Evolutionary conservation across 2,329 filamentous ascomycete species (phyloP), one percentile per base, ranked within the genome.

Genomic region (Conoideocrella luteorostrata): DNA sequence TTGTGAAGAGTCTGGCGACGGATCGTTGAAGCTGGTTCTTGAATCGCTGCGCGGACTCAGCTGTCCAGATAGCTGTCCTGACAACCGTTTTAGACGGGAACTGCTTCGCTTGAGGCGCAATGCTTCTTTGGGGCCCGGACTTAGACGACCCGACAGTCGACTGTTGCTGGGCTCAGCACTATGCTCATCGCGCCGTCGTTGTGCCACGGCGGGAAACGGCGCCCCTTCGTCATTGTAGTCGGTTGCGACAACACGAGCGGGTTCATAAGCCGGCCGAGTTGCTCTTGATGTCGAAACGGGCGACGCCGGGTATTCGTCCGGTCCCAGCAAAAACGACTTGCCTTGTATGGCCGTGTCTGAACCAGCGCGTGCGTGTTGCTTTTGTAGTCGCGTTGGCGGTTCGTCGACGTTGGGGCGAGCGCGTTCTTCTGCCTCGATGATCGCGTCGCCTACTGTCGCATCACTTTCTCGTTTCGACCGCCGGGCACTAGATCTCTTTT

Each of bases 161-260:
- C 70, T 63, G 29, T 65, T 62, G 22, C 54, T 59, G 11, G 65
- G 63, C n/a, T 76, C 74, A 1, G 63, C 58, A 50, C 70, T 75
- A n/a, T 67, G 60, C 54, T 73, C 60, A 49, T 69, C 74, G 57
- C 74, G 68, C 21, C 72, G 68, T 13, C 80, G 73, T 49, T 84
- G 84, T 13, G 80, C 73, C 7, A 88, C 73, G 1, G 82, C 74
- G 0, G 85, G 84, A 15, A 79, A 84, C 2, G 85, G 84, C 0
- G 85, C 85, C 12, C 80, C 80, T 15, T 86, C 82, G 18, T 85
- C 77, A 3, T 67, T 57, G 9, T 65, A 58, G 15, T 67, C 62
- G 7, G 63, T 56, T n/a, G 41, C 30, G 20, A 60, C 54, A 7
- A 58, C 5, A 20, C n/a, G 51, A 34, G 59, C 56, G 18, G 55